phyloP scores from a whole-genome alignment of 225 moss, liverwort and hornwort species.

The Marchantia polymorpha region DNA sequence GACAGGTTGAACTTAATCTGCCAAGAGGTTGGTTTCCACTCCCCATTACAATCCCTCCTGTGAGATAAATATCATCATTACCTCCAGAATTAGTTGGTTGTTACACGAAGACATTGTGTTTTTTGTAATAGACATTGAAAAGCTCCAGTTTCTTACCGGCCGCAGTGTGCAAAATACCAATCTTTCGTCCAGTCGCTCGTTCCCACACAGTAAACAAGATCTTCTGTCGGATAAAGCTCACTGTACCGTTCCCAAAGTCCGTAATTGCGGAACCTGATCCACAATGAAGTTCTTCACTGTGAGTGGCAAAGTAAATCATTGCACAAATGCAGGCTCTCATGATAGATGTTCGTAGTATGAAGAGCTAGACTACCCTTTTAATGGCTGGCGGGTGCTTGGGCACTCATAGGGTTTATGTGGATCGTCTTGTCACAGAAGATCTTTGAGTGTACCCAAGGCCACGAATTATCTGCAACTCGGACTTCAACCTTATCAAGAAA shows the following conservation, averaged over 20 bases:
- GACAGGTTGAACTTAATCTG: conserved; percentile 69
- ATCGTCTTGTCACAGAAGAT: no score
- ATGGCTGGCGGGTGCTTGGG: no score
- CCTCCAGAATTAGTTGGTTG: background rate
- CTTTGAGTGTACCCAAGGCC: no score
- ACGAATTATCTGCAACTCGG: no score
- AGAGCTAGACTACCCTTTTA: no score
- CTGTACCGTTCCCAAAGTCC: conserved; percentile 67
- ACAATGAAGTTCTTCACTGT: background rate
- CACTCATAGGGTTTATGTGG: no score
- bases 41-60: conserved; percentile 41
- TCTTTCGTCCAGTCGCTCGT: conserved; percentile 70
- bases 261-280: conserved; percentile 41
- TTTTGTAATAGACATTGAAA: background rate
- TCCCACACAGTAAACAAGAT: conserved; percentile 61
- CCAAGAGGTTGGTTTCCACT: conserved; percentile 57
- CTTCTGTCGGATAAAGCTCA: conserved; percentile 59
- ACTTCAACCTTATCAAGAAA: no score
- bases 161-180: conserved; percentile 61
- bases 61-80: background rate
- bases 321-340: no score
- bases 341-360: no score
- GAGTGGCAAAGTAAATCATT: no score
- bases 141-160: background rate
- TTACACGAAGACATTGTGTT: no score